Evolutionary conservation across 371 early-diverging fungal species (phyloP).

Genomic region (Ordospora colligata): DNA sequence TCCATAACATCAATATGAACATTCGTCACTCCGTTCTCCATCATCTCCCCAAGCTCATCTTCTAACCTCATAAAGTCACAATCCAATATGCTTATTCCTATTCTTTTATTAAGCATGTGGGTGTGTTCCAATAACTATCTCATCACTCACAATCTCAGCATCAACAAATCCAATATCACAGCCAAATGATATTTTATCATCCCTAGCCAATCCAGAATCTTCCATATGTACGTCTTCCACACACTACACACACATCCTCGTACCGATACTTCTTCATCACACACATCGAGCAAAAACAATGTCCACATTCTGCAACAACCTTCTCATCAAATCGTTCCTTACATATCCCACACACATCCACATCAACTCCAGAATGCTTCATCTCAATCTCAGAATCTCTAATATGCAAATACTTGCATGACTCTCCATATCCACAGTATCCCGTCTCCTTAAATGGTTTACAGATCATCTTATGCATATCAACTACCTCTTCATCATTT

Average conservation of each 20-base stretch:
- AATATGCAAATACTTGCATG: slow-evolving; percentile 43
- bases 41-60: slow-evolving; percentile 31
- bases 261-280: slow-evolving; percentile 7
- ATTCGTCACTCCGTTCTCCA: slow-evolving; percentile 21
- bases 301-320: slow-evolving; percentile 15
- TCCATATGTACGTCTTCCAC: slow-evolving; percentile 28
- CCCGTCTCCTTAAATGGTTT: slow-evolving; percentile 48
- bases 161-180: background rate
- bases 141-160: background rate
- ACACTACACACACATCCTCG: slow-evolving; percentile 10
- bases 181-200: too few relatives aligned
- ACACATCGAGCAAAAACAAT: slow-evolving; percentile 30
- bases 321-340: slow-evolving; percentile 8
- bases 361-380: background rate
- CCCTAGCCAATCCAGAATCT: background rate
- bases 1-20: slow-evolving; percentile 59
- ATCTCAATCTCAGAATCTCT: background rate
- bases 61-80: slow-evolving; percentile 25
- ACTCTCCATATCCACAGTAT: slow-evolving; percentile 48
- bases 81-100: background rate
- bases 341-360: background rate
- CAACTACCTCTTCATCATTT: background rate
- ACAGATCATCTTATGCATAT: slow-evolving; percentile 36
- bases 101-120: background rate
- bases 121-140: background rate